Percentiles rank a stretch among this genome's conserved stretches.
Conservation (phyloP, 2,329 filamentous ascomycete species). For the Seiridium cupressi region DNA sequence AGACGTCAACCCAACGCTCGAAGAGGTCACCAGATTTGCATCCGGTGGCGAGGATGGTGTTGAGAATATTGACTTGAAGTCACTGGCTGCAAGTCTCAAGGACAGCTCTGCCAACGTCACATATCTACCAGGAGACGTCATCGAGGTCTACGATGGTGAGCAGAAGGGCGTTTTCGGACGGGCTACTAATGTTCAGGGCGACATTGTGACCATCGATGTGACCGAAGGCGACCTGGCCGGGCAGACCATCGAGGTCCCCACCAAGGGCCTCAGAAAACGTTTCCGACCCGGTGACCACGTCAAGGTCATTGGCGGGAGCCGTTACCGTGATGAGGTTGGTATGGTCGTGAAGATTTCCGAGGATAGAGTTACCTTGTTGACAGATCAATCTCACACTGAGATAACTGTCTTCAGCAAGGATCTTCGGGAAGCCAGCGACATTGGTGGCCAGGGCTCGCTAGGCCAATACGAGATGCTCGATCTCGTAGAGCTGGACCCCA, state of each 20-base stretch:
- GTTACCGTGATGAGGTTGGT: slow-evolving; percentile 91
- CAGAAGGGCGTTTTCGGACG: slow-evolving; percentile 88
- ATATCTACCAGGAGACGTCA: slow-evolving; percentile 91
- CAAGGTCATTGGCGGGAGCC: slow-evolving; percentile 95
- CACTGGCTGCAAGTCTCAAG: slow-evolving; percentile 85
- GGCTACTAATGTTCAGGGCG: slow-evolving; percentile 80
- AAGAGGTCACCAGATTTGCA: slow-evolving; percentile 94
- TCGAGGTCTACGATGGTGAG: slow-evolving; percentile 94
- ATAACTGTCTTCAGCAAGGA: slow-evolving; percentile 99
- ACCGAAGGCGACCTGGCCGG: slow-evolving; percentile 79
- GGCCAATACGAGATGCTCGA: slow-evolving; percentile 92
- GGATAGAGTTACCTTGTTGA: slow-evolving; percentile 88
- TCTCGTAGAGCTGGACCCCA: slow-evolving; percentile 87
- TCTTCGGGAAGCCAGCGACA: slow-evolving; percentile 87
- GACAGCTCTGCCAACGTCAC: slow-evolving; percentile 77
- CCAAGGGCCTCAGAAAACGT: slow-evolving; percentile 86
- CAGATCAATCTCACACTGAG: slow-evolving; percentile 88
- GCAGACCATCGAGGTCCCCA: slow-evolving; percentile 86
- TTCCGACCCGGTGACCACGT: slow-evolving; percentile 95
- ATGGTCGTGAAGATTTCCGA: slow-evolving; percentile 94
- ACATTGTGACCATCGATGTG: slow-evolving; percentile 88
- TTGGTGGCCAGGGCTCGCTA: slow-evolving; percentile 79
- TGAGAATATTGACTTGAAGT: slow-evolving; percentile 88
- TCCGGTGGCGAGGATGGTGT: slow-evolving; percentile 87
- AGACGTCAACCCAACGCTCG: slow-evolving; percentile 87